Percentiles rank a stretch among this genome's conserved stretches.
Conservation (phyloP, 768 basidiomycete species). For the Mycena capillaripes region DNA sequence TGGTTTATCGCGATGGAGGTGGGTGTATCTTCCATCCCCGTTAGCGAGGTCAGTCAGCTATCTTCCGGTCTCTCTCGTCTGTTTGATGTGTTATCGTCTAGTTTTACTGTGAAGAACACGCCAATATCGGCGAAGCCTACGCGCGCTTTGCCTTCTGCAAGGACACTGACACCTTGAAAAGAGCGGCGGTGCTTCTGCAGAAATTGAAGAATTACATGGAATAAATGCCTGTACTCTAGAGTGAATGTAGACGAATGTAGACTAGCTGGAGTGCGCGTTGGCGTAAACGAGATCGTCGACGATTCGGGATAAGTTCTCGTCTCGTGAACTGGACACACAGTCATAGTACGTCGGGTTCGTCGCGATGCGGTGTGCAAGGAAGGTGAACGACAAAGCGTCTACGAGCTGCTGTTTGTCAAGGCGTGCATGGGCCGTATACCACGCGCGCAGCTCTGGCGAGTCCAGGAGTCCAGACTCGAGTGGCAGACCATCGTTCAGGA, state of each 20-base stretch:
- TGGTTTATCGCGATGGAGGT: slow-evolving; percentile 96
- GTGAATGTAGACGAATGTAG: slow-evolving; percentile 19
- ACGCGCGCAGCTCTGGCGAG: slow-evolving; percentile 59
- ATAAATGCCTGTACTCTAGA: slow-evolving; percentile 22
- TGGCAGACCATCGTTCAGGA: slow-evolving; percentile 90
- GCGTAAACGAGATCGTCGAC: slow-evolving; percentile 65
- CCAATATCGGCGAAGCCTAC: slow-evolving; percentile 87
- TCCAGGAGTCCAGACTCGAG: slow-evolving; percentile 85
- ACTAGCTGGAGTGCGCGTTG: background rate
- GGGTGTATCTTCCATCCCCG: slow-evolving; percentile 94
- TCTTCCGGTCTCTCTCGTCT: slow-evolving; percentile 28
- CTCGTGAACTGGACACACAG: slow-evolving; percentile 56
- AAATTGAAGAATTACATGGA: slow-evolving; percentile 75
- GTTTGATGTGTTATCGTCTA: slow-evolving; percentile 44
- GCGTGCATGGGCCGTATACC: slow-evolving; percentile 61
- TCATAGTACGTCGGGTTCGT: slow-evolving; percentile 93
- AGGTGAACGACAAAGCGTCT: slow-evolving; percentile 86
- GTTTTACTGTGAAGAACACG: slow-evolving; percentile 95
- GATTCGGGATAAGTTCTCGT: slow-evolving; percentile 76
- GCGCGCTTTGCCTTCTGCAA: slow-evolving; percentile 97
- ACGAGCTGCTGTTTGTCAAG: slow-evolving; percentile 75
- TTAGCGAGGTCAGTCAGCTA: slow-evolving; percentile 82
- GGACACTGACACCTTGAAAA: slow-evolving; percentile 85
- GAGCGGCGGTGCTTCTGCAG: slow-evolving; percentile 88
- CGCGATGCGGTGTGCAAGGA: slow-evolving; percentile 76